A percentile compares a stretch with the other conserved stretches of the same genome.
Conservation (phyloP, 345 rosid genomes). For the Limnanthes douglasii region DNA sequence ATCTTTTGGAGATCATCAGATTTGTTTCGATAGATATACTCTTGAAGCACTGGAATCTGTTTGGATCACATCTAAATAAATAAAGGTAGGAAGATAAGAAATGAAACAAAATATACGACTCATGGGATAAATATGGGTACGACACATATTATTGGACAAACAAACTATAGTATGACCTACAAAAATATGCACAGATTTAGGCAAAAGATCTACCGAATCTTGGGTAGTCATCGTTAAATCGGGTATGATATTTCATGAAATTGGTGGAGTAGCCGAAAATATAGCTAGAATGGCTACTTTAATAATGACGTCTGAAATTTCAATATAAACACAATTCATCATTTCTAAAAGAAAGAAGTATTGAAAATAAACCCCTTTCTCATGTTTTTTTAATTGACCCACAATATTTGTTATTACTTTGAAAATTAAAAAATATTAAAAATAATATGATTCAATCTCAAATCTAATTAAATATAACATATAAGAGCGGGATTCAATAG, state of each 20-base stretch:
- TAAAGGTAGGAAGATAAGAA: neutral
- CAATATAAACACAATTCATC: neutral
- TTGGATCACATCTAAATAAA: neutral
- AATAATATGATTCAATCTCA: too few relatives aligned
- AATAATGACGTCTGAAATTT: too few relatives aligned
- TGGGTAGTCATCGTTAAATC: neutral
- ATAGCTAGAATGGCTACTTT: neutral
- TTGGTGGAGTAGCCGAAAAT: neutral
- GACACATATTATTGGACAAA: neutral
- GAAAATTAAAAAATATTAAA: too few relatives aligned
- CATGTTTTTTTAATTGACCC: too few relatives aligned
- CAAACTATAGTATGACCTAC: neutral
- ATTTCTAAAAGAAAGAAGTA: too few relatives aligned
- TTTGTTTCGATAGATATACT: neutral
- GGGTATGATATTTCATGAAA: neutral
- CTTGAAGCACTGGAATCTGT: neutral
- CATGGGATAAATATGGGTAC: neutral
- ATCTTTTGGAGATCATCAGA: neutral
- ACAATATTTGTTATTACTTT: too few relatives aligned
- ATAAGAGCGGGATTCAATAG: too few relatives aligned
- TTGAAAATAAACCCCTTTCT: too few relatives aligned
- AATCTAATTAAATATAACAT: too few relatives aligned
- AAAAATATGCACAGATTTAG: neutral
- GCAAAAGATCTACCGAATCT: neutral
- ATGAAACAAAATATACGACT: neutral